phyloP scores from a whole-genome alignment of 2,329 filamentous ascomycete genomes.

The Colletotrichum orchidophilum region DNA sequence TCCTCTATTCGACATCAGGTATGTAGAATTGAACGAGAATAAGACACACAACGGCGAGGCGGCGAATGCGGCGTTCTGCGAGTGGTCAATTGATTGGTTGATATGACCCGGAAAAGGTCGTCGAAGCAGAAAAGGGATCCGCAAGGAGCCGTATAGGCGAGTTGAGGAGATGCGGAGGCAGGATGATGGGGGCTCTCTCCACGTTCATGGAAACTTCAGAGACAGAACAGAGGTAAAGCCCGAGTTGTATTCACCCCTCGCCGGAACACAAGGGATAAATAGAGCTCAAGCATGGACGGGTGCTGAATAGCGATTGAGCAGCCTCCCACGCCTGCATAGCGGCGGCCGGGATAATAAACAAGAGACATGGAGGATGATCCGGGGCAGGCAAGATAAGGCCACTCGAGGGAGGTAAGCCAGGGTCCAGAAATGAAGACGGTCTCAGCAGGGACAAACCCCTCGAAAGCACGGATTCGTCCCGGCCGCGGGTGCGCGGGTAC shows the following conservation, averaged over 20 bases:
- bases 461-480: background rate
- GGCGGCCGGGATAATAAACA: background rate
- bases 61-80: constrained; percentile 24
- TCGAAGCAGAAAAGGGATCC: background rate
- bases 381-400: constrained; percentile 11
- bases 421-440: background rate
- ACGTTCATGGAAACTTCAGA: constrained; percentile 9
- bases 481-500: background rate
- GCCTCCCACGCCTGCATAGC: background rate
- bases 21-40: background rate
- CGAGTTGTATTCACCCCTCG: background rate
- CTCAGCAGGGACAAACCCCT: background rate
- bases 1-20: background rate
- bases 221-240: background rate
- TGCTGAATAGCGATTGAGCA: background rate
- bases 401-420: background rate
- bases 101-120: background rate
- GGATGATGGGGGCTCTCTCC: constrained; percentile 14
- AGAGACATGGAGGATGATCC: constrained; percentile 18
- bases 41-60: constrained; percentile 24
- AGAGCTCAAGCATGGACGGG: constrained; percentile 9
- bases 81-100: background rate
- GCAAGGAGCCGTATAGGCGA: background rate
- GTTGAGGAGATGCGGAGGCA: constrained; percentile 6
- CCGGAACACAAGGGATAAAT: constrained; percentile 3